phyloP scores from a whole-genome alignment of 345 rosid species.

The Murraya koenigii region DNA sequence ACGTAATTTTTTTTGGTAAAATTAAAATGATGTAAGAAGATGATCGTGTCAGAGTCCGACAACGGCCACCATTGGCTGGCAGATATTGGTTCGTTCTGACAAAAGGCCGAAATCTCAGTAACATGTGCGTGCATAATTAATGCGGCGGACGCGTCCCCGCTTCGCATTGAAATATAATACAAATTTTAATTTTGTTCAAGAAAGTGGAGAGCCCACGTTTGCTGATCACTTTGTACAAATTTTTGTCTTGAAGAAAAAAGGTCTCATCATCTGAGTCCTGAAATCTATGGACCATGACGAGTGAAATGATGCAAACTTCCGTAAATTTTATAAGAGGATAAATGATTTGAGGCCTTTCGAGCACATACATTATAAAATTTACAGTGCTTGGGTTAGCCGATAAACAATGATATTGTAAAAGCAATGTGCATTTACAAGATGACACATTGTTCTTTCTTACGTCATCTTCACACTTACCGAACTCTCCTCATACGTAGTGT shows the following conservation, averaged over 20 bases:
- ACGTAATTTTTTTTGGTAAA: not conserved
- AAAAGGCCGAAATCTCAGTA: not conserved
- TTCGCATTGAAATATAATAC: not conserved
- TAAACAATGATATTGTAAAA: not conserved
- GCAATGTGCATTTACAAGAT: not conserved
- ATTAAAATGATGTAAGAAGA: not conserved
- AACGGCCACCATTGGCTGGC: conserved; percentile 20
- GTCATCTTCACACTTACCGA: conserved; percentile 19
- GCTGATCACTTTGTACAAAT: not conserved
- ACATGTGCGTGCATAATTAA: not conserved
- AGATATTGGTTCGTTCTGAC: not conserved
- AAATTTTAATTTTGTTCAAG: not conserved
- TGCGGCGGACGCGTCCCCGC: conserved; percentile 8
- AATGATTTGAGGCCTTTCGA: too few species aligned
- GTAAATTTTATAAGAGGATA: not conserved
- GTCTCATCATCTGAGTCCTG: conserved; percentile 8
- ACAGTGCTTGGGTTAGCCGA: not conserved
- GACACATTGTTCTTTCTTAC: not conserved
- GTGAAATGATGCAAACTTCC: conserved; percentile 27
- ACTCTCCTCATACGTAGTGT: conserved; percentile 5
- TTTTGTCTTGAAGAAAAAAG: not conserved
- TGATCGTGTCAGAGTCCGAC: conserved; percentile 25
- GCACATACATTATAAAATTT: not conserved
- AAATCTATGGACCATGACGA: conserved; percentile 33
- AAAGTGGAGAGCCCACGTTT: conserved; percentile 16